Evolutionary conservation across 2,329 filamentous ascomycete species (phyloP), one percentile per base, ranked within the genome.

Genomic region (Cytospora piceicola): DNA sequence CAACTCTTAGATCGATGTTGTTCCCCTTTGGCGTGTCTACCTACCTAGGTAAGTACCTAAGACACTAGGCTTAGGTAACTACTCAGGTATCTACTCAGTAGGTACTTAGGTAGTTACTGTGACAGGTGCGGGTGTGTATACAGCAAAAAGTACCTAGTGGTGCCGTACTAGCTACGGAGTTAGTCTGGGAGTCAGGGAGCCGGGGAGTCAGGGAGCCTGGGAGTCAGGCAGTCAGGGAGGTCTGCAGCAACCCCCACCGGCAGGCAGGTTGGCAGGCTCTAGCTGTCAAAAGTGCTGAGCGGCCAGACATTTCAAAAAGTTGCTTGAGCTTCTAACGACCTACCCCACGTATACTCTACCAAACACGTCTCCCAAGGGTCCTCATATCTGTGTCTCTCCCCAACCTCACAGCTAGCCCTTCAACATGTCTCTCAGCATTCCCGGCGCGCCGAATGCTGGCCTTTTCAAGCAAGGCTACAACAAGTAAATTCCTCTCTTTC

Each of bases 391-490:
- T 57, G 39, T 39, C 24, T 53, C 12, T 30, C 29, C 30, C 51
- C 42, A 39, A 30, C 49, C 60, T 62, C 59, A 64, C 49, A 60
- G 62, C 22, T 65, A 49, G 57, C 58, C 59, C 57, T 42, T 62
- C 74, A 75, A 71, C 73, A 98, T 99, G 95, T 99, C 95, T 81
- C 88, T 99, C 77, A 92, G 93, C 77, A 96, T 99, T 77, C 95
- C 95, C 70, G 92, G 89, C 79, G 94, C 95, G 73, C 95, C 95
- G 69, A 97, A 97, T 79, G 86, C 91, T 75, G 91, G 91, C 78
- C 87, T 98, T 51, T 98, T 99, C 86, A 98, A 98, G 85, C 85
- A 89, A 74, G 94, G 94, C 74, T 99, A 99, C 82, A 94, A 94
- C 80, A 96, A 91, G 94, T 97, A 87, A 77, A 86, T 80, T 64